Base-by-base conservation (phyloP, 2,329 filamentous ascomycete genomes). In the Pseudocercospora macadamiae region DNA sequence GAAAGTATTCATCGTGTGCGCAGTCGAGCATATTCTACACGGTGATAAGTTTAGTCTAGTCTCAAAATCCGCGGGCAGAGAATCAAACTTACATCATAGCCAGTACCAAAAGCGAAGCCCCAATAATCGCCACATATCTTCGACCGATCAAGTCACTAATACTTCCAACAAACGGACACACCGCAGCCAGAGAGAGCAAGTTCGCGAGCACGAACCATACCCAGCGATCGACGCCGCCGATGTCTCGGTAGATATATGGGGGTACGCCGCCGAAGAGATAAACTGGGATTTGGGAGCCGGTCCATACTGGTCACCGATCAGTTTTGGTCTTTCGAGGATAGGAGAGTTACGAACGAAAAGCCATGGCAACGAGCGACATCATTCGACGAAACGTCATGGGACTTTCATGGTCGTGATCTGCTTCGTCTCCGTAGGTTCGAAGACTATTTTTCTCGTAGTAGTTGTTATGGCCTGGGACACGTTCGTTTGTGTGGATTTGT, bases 101-200 rank as follows among this genome's bases (percentile, higher is more conserved):
- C 21, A 86, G 55, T 28, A 85, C 76, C 54, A 87, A 74, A 32
- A 85, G 75, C 0, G 70, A 57, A 4, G 79, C 80, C 3, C 86
- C 86, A 2, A 80, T 71, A 36, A 88, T 71, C 8, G 80, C 84
- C 37, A 87, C 84, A 67, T 81, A 84, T 59, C 85, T 79, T 57
- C 86, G 81, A 48, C 86, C 85, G 34, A 87, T 73, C 6, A 88
- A 74, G 74, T 88, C 86, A 2, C 83, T 86, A 1, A 88, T 73
- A 1, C 83, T 82, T 5, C 87, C 87, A 1, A 89, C 87, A 63
- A 90, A 86, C 6, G 83, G 83, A 61, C 82, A 84, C 1, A 86
- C 73, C 3, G 79, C 81, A 1, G 82, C 83, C 21, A 83, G 78
- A 1, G 82, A 78, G 7, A 86, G 77, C 3, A 86, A 73, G 61